Base-by-base conservation (phyloP, 305 asterid genomes). In the Solanum chacoense region DNA sequence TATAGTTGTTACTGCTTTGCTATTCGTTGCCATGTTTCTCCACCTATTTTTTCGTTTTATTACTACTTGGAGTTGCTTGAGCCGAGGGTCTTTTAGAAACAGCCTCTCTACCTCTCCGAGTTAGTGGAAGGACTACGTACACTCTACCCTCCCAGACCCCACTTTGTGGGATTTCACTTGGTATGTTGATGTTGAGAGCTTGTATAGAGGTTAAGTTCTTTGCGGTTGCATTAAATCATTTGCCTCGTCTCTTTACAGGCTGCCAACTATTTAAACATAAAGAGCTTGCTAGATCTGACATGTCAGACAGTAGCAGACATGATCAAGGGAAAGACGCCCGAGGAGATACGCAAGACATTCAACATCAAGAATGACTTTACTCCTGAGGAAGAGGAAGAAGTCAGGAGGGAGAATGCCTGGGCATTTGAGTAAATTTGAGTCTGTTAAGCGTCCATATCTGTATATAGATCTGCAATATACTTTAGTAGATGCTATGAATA, bases 241-340 rank as follows among this genome's bases (percentile, higher is more conserved):
- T 42, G 10, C 34, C 28, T 28, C 1, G n/a, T 16, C 86, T 42
- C 67, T 80, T 85, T 37, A 71, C 87, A 93, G 95, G 94, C 92
- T 86, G 94, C 94, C 40, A 90, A 94, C 88, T 93, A 92, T 85
- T 67, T 94, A 28, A 87, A 92, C 88, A 91, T 93, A 85, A 90
- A 90, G 90, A 85, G 90, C 88, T 81, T 93, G 85, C 85, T 92
- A 7, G 93, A 94, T 88, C 91, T 94, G 34, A 89, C 91, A 1
- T 90, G 93, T 77, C 91, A 93, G 87, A 80, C 94, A 6, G 90
- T 93, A 7, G 92, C 91, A 16, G 89, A 93, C 45, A 88, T 91
- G 92, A 91, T 94, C n/a, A 90, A 92, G 87, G 92, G 90, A 20
- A 91, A 91, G 88, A 88, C 90, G 0, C 91, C 89, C 0, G 94